Base-by-base conservation (phyloP, 2,329 filamentous ascomycete species). In the Metarhizium robertsii region DNA sequence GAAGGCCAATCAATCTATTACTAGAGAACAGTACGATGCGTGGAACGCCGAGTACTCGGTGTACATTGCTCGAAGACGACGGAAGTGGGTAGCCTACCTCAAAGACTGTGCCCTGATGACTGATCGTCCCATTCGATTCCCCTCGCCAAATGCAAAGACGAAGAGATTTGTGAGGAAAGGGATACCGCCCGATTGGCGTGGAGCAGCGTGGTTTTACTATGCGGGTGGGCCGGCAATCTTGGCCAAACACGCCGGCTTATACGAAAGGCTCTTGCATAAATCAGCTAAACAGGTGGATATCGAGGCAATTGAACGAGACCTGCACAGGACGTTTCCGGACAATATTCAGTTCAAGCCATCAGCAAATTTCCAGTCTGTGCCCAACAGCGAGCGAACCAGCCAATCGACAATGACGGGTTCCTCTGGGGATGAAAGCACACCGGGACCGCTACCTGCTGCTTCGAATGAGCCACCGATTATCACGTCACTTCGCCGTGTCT, bases 131-230 rank as follows among this genome's bases (percentile, higher is more conserved):
- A 84, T 81, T 42, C 80, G 83, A 2, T 97, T 97, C 62, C 92
- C 92, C 1, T 80, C 86, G 1, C 87, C 85, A 53, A 89, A 85
- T 52, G 82, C 85, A 49, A 95, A 95, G 71, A 84, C 94, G 47
- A 96, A 95, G 72, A 82, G 91, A 18, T 96, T 94, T 67, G 83
- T 96, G 51, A 85, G 92, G 53, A 97, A 96, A 70, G 92, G 92
- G 16, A 92, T 96, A 52, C 92, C 92, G 3, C 90, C 92, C 0
- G 90, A 96, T 61, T 95, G 91, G 84, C 84, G 92, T 65, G 92
- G 92, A n/a, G 87, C 89, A 6, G 92, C 92, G 49, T 97, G 92
- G 92, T 97, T 95, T 70, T 96, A 88, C 73, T 97, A 96, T 67
- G 90, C 91, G 11, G 90, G 90, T 20, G 92, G 92, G 1, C 90